phyloP scores from a whole-genome alignment of 2,329 filamentous ascomycete species.

The Bipolaris sorokiniana region DNA sequence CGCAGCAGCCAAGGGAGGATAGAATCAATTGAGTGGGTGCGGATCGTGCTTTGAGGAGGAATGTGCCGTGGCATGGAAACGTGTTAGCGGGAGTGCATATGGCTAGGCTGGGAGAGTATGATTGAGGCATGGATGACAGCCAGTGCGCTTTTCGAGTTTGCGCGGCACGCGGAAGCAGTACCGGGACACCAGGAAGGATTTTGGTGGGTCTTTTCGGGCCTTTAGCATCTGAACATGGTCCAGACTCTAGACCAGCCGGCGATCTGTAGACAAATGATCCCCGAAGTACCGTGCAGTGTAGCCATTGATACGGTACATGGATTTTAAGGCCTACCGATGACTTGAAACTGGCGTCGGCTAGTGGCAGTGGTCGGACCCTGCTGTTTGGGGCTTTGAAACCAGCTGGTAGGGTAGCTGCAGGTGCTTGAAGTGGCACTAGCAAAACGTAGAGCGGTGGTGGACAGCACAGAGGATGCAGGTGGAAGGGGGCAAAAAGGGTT shows the following conservation, averaged over 20 bases:
- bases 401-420: background rate
- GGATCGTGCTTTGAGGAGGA: background rate
- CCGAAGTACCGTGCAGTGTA: background rate
- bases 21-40: no score
- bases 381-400: background rate
- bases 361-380: background rate
- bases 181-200: background rate
- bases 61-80: background rate
- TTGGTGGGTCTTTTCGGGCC: constrained; percentile 3
- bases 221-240: constrained; percentile 1
- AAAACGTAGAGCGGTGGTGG: background rate
- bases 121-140: background rate
- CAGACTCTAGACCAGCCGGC: constrained; percentile 3
- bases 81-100: background rate
- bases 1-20: no score
- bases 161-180: constrained; percentile 4
- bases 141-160: background rate
- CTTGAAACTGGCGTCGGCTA: background rate
- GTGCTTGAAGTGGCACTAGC: background rate
- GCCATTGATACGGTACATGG: no score
- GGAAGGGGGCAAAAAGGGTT: no score
- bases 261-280: background rate
- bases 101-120: background rate
- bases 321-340: background rate
- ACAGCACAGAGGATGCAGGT: background rate